Conservation (phyloP, 2,329 filamentous ascomycete species). For the Aspergillus sp. region DNA sequence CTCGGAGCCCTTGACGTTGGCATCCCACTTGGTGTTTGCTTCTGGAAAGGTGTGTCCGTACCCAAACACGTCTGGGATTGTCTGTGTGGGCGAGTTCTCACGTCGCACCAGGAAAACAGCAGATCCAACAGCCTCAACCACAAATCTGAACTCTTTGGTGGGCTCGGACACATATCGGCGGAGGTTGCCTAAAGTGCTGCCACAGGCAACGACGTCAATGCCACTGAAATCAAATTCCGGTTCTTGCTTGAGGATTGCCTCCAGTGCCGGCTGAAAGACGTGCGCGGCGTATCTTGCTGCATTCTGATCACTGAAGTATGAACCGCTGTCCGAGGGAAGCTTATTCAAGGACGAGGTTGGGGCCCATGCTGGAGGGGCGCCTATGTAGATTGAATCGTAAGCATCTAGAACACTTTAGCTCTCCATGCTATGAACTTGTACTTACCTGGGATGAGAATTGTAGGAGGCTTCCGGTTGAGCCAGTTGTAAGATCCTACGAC, state of each 20-base stretch:
- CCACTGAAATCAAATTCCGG: constrained; percentile 32
- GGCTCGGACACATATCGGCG: constrained; percentile 54
- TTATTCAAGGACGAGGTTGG: constrained; percentile 36
- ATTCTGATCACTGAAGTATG: constrained; percentile 48
- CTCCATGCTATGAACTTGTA: not conserved
- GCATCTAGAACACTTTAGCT: not conserved
- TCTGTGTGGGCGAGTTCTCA: constrained; percentile 60
- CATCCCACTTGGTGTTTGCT: constrained; percentile 64
- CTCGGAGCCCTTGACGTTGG: constrained; percentile 52
- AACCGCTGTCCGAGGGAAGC: constrained; percentile 45
- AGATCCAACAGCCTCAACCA: constrained; percentile 55
- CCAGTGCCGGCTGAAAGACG: constrained; percentile 47
- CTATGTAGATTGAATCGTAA: constrained; percentile 29
- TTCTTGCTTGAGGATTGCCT: constrained; percentile 42
- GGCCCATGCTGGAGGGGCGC: constrained; percentile 53
- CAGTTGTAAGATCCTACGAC: constrained; percentile 11
- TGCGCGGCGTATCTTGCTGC: constrained; percentile 34
- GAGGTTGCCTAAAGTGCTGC: constrained; percentile 62
- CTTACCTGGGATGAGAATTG: constrained; percentile 11
- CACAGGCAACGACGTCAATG: constrained; percentile 61
- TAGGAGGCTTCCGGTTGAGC: constrained; percentile 2
- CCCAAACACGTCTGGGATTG: constrained; percentile 56
- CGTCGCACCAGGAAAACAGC: constrained; percentile 64
- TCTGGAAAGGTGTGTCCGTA: constrained; percentile 69
- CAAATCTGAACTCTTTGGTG: constrained; percentile 56